phyloP scores from a whole-genome alignment of 495 filamentous ascomycete species.

The Xeromyces bisporus region DNA sequence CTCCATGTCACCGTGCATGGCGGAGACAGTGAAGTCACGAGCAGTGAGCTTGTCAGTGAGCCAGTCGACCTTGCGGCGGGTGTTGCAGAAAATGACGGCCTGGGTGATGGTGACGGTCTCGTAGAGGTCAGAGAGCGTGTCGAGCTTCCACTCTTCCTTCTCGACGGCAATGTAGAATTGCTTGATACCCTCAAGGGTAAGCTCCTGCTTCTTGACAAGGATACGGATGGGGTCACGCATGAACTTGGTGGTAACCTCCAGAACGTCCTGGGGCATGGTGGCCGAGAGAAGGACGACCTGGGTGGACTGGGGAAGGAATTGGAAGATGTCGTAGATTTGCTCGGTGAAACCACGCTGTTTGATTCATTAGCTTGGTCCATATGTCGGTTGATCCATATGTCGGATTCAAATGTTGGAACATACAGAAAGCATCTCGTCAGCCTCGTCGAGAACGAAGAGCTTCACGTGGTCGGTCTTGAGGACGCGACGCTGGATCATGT shows the following conservation, averaged over 20 bases:
- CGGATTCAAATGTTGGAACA: slow-evolving; percentile 16
- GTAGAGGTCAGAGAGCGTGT: slow-evolving; percentile 96
- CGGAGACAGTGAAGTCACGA: slow-evolving; percentile 96
- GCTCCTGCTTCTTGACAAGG: slow-evolving; percentile 97
- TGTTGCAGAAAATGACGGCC: slow-evolving; percentile 99
- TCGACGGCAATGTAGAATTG: slow-evolving; percentile 99
- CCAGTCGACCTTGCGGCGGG: slow-evolving; percentile 98
- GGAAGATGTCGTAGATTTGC: slow-evolving; percentile 99
- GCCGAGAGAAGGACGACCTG: slow-evolving; percentile 96
- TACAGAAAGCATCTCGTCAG: slow-evolving; percentile 95
- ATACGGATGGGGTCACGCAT: slow-evolving; percentile 99
- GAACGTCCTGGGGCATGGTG: slow-evolving; percentile 95
- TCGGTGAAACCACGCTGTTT: slow-evolving; percentile 85
- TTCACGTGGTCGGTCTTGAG: slow-evolving; percentile 93
- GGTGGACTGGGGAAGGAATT: slow-evolving; percentile 88
- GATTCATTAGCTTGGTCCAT: neutral
- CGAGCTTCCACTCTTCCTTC: slow-evolving; percentile 99
- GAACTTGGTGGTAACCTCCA: slow-evolving; percentile 99
- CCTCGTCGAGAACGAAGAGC: slow-evolving; percentile 98
- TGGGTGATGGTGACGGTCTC: slow-evolving; percentile 99
- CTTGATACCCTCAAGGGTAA: slow-evolving; percentile 98
- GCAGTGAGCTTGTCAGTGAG: slow-evolving; percentile 96
- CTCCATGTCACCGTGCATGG: slow-evolving; percentile 99
- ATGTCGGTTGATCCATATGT: neutral
- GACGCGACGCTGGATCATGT: slow-evolving; percentile 96